phyloP scores from a whole-genome alignment of 106 monocot species.

The Allium cepa region DNA sequence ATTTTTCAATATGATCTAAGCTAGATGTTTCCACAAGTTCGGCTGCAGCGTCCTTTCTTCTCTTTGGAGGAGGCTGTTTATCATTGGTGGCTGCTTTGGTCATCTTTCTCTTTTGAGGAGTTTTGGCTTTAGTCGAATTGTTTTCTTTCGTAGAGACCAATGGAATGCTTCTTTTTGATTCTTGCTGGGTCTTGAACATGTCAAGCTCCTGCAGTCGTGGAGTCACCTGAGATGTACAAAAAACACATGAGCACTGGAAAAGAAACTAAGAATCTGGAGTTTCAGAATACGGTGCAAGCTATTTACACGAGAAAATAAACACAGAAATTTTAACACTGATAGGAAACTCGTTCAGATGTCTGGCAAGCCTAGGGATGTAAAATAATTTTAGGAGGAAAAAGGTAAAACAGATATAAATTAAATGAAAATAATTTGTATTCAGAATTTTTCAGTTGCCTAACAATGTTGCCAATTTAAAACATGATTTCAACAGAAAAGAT shows the following conservation, averaged over 20 bases:
- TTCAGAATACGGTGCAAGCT: too few species aligned
- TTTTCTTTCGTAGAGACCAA: slow-evolving; percentile 23
- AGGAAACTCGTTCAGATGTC: too few species aligned
- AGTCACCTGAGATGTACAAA: slow-evolving; percentile 44
- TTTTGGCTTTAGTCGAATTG: slow-evolving; percentile 9
- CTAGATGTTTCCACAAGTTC: slow-evolving; percentile 14
- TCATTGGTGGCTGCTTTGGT: slow-evolving; percentile 19
- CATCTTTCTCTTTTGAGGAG: slow-evolving; percentile 66
- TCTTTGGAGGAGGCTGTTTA: slow-evolving; percentile 59
- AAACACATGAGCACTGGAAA: neutral
- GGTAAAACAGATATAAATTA: too few species aligned
- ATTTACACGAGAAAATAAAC: too few species aligned
- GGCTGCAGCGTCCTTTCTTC: slow-evolving; percentile 26
- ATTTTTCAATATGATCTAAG: slow-evolving; percentile 9
- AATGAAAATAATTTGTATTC: too few species aligned
- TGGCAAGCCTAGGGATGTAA: too few species aligned
- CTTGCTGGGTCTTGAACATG: slow-evolving; percentile 61
- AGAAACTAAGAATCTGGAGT: too few species aligned
- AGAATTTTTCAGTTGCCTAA: too few species aligned
- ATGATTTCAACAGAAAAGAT: too few species aligned
- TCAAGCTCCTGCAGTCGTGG: slow-evolving; percentile 77
- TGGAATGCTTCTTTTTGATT: slow-evolving; percentile 28
- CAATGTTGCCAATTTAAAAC: too few species aligned
- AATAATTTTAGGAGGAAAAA: too few species aligned
- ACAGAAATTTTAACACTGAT: too few species aligned